phyloP scores from a whole-genome alignment of 2,329 filamentous ascomycete genomes.

The Colletotrichum horii region DNA sequence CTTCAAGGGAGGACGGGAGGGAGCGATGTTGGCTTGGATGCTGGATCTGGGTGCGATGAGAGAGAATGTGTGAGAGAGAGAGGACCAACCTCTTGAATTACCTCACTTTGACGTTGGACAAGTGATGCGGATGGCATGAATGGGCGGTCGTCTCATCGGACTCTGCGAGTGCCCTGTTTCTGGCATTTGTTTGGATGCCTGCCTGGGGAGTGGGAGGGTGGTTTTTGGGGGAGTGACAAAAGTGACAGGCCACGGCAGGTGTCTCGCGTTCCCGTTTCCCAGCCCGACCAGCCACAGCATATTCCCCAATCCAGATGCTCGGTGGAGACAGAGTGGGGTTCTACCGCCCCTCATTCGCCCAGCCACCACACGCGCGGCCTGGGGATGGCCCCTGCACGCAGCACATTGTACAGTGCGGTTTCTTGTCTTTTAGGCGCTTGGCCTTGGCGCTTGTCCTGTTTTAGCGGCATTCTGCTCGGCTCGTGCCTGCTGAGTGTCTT shows the following conservation, averaged over 20 bases:
- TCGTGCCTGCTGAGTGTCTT: background rate
- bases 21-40: background rate
- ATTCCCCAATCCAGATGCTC: conserved; percentile 8
- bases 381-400: conserved; percentile 14
- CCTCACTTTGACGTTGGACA: background rate
- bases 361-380: conserved; percentile 22
- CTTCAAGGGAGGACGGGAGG: background rate
- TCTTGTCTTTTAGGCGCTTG: background rate
- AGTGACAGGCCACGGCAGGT: background rate
- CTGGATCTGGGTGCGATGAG: background rate
- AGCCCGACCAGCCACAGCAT: conserved; percentile 18
- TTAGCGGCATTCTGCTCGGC: background rate
- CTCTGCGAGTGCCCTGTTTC: background rate
- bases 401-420: background rate
- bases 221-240: background rate
- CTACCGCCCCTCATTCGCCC: conserved; percentile 11
- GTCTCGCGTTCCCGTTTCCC: background rate
- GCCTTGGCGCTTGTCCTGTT: background rate
- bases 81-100: background rate
- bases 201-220: background rate
- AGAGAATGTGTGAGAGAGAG: background rate
- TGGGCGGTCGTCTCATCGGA: background rate
- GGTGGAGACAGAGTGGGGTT: background rate
- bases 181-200: conserved; percentile 6
- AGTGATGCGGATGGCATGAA: background rate